A percentile compares a stretch with the other conserved stretches of the same genome.
Conservation (phyloP, 805 yeast genomes). For the Henningerozyma blattae region DNA sequence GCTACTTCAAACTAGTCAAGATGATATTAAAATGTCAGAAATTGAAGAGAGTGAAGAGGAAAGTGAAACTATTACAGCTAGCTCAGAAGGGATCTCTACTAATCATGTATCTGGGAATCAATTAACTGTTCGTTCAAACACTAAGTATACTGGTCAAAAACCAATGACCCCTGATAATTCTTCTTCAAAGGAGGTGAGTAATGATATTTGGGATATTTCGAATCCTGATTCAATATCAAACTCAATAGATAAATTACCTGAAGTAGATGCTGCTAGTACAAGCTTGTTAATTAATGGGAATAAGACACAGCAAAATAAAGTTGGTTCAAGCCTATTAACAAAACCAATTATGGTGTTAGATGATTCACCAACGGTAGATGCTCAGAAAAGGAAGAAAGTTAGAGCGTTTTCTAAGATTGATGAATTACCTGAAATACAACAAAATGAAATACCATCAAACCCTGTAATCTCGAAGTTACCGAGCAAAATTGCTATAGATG, state of each 20-base stretch:
- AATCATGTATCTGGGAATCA: neutral
- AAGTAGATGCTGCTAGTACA: no score
- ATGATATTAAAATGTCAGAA: constrained; percentile 2
- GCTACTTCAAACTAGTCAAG: constrained; percentile 7
- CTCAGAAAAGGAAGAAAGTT: constrained; percentile 13
- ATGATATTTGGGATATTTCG: neutral
- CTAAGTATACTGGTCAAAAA: neutral
- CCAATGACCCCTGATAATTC: neutral
- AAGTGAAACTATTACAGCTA: no score
- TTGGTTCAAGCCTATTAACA: no score
- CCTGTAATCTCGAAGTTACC: no score
- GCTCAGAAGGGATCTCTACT: no score
- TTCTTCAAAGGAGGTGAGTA: neutral
- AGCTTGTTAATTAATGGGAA: neutral
- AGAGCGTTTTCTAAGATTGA: constrained; percentile 9
- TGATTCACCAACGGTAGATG: neutral
- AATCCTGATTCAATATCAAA: neutral
- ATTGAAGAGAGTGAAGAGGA: neutral
- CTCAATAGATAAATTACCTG: neutral
- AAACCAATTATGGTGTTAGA: neutral
- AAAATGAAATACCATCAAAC: no score
- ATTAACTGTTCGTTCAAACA: neutral
- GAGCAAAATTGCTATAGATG: no score
- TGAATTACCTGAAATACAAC: constrained; percentile 7
- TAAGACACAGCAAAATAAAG: neutral